These are phyloP conservation scores for Asterophora parasitica DNA, from an alignment of 768 basidiomycete species.

Conservation along the genomic window DNA sequence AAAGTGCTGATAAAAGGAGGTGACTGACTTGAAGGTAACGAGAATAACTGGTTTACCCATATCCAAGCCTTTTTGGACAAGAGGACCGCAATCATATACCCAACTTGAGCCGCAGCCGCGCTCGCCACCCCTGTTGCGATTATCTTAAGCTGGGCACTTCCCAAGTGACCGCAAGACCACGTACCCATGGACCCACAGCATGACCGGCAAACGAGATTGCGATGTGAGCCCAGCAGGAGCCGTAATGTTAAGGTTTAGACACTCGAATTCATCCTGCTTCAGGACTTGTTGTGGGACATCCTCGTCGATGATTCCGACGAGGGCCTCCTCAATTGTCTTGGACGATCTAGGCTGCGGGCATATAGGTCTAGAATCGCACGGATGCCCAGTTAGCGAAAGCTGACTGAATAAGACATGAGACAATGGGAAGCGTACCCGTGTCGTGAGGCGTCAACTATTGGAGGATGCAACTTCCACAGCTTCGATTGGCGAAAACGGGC, in stretches of 20 bases:
- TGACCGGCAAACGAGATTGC: slow-evolving; percentile 61
- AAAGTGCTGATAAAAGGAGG: neutral
- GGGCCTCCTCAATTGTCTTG: slow-evolving; percentile 50
- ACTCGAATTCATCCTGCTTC: slow-evolving; percentile 71
- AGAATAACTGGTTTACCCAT: slow-evolving; percentile 63
- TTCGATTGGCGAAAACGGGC: slow-evolving; percentile 74
- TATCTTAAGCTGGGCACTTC: slow-evolving; percentile 5
- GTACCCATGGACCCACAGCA: slow-evolving; percentile 87
- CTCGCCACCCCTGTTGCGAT: slow-evolving; percentile 54
- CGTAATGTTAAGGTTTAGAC: slow-evolving; percentile 79
- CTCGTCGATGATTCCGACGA: slow-evolving; percentile 54
- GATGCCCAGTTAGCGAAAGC: neutral
- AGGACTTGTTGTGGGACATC: slow-evolving; percentile 51
- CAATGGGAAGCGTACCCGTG: slow-evolving; percentile 48
- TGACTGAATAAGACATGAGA: neutral
- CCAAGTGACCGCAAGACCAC: slow-evolving; percentile 18
- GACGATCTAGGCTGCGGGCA: slow-evolving; percentile 57
- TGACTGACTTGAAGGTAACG: slow-evolving; percentile 72
- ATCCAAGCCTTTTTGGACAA: slow-evolving; percentile 64
- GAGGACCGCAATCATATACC: slow-evolving; percentile 69
- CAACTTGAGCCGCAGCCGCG: slow-evolving; percentile 72
- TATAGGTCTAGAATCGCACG: slow-evolving; percentile 48
- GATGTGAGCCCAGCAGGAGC: slow-evolving; percentile 53
- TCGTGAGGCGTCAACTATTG: slow-evolving; percentile 56
- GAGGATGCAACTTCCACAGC: slow-evolving; percentile 52